Conservation (phyloP, 73 alveolate genomes). For the Tetrahymena thermophila region DNA sequence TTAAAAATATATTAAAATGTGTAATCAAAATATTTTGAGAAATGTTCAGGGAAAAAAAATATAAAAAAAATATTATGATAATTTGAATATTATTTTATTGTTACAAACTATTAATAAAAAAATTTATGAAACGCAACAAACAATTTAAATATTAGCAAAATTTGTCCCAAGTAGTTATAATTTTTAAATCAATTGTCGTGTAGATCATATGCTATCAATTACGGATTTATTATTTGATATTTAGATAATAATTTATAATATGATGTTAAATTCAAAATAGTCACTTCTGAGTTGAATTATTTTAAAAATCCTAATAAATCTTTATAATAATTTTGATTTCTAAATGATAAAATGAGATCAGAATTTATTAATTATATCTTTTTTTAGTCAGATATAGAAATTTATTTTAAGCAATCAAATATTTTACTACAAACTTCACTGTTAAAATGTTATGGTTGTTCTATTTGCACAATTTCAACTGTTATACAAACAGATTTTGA, state of each 20-base stretch:
- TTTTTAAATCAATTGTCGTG: neutral
- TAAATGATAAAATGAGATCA: neutral
- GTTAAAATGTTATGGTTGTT: neutral
- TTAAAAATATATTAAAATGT: no score
- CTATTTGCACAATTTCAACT: neutral
- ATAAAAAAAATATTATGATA: no score
- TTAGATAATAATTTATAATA: neutral
- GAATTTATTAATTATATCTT: neutral
- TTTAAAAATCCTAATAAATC: neutral
- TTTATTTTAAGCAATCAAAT: neutral
- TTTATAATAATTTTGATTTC: neutral
- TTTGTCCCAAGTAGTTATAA: no score
- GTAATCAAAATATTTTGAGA: no score
- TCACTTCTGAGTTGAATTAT: neutral
- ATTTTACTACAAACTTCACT: no score
- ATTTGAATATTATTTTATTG: no score
- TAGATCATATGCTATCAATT: neutral
- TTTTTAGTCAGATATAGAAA: neutral
- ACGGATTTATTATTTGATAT: neutral
- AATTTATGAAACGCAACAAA: no score
- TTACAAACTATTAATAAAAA: no score
- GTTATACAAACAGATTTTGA: neutral
- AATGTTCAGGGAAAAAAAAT: no score
- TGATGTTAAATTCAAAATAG: neutral
- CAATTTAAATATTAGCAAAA: no score